A percentile compares a stretch with the other conserved stretches of the same genome.
Evolutionary conservation across 1,284 basidiomycete species (phyloP).

Genomic region (Wolfiporia cocos): DNA sequence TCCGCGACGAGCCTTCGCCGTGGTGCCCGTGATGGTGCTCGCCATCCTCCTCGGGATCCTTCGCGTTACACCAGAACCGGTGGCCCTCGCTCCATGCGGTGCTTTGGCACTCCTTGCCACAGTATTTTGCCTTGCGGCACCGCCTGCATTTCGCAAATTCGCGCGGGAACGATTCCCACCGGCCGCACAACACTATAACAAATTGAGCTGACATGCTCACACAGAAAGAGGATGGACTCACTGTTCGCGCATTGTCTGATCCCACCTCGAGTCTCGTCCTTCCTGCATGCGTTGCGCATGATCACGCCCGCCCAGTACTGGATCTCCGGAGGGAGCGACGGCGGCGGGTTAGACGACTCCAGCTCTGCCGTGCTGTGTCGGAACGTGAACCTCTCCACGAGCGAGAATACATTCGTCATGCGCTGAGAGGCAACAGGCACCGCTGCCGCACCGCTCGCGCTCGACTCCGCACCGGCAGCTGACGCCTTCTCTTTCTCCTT

Average conservation of each 20-base stretch:
- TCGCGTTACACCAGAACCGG: slow-evolving; percentile 82
- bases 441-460: slow-evolving; percentile 11
- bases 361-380: slow-evolving; percentile 80
- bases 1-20: slow-evolving; percentile 11
- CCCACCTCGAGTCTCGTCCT: slow-evolving; percentile 90
- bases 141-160: slow-evolving; percentile 97
- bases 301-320: slow-evolving; percentile 99
- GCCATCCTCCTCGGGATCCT: slow-evolving; percentile 62
- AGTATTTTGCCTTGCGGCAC: slow-evolving; percentile 98
- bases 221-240: slow-evolving; percentile 32
- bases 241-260: slow-evolving; percentile 98
- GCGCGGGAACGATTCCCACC: slow-evolving; percentile 90
- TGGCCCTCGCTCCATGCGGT: slow-evolving; percentile 97
- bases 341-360: slow-evolving; percentile 64
- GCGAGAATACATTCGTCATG: slow-evolving; percentile 88
- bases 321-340: slow-evolving; percentile 81
- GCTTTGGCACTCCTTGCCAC: slow-evolving; percentile 96
- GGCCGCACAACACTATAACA: slow-evolving; percentile 80
- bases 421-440: slow-evolving; percentile 29
- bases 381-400: slow-evolving; percentile 96
- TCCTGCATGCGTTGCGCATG: slow-evolving; percentile 98
- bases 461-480: slow-evolving; percentile 10
- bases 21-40: slow-evolving; percentile 24
- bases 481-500: slow-evolving; percentile 29
- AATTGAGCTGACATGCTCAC: slow-evolving; percentile 5